phyloP scores from a whole-genome alignment of 2,329 filamentous ascomycete genomes.

The Colletotrichum scovillei region DNA sequence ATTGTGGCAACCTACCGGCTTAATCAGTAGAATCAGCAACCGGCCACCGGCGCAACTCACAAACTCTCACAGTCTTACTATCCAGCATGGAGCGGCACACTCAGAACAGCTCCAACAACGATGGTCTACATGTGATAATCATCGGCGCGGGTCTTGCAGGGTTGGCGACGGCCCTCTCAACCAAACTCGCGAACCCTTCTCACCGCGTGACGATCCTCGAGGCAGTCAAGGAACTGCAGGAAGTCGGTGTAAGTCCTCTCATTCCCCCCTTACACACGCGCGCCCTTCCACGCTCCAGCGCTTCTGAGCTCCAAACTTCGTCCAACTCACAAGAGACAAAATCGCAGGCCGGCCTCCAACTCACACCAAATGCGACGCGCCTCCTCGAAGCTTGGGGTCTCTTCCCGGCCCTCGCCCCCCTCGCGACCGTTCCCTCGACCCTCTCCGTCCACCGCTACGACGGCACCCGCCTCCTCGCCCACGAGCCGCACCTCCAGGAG shows the following conservation, averaged over 20 bases:
- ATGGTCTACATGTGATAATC: conserved; percentile 27
- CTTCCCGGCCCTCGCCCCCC: conserved; percentile 17
- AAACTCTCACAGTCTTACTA: neutral
- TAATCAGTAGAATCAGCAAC: neutral
- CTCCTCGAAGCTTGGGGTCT: conserved; percentile 35
- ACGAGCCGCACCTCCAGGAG: conserved; percentile 27
- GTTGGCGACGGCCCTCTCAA: conserved; percentile 26
- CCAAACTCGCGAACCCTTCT: conserved; percentile 30
- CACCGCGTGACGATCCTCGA: conserved; percentile 37
- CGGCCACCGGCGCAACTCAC: neutral
- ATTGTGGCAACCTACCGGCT: neutral
- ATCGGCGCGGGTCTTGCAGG: conserved; percentile 34
- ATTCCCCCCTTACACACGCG: too few relatives aligned
- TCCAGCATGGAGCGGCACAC: neutral
- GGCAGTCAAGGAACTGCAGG: conserved; percentile 37
- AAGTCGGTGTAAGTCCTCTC: conserved; percentile 32
- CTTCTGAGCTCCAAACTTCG: neutral
- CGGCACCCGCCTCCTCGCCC: conserved; percentile 35
- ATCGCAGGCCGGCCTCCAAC: conserved; percentile 35
- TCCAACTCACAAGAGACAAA: neutral
- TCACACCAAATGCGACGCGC: conserved; percentile 36
- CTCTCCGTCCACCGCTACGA: conserved; percentile 38
- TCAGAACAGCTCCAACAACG: neutral
- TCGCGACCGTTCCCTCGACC: conserved; percentile 32
- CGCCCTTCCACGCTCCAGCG: too few relatives aligned